phyloP scores from a whole-genome alignment of 805 yeast species.

The Candida peoriensis region DNA sequence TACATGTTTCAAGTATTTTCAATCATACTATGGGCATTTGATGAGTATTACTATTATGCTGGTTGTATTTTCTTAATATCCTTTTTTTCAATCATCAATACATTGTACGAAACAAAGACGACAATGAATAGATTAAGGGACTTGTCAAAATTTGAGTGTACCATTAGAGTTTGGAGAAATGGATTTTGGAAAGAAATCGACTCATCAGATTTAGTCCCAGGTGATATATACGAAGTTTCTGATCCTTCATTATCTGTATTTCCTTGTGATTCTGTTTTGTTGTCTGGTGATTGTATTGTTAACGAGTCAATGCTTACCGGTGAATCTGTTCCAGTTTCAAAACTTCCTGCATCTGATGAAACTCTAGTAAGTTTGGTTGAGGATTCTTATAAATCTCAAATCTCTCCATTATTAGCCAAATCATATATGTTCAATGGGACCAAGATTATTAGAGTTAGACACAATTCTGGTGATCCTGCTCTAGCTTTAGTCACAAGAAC shows the following conservation, averaged over 20 bases:
- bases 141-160: slow-evolving; percentile 71
- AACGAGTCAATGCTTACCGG: slow-evolving; percentile 98
- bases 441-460: slow-evolving; percentile 74
- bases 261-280: slow-evolving; percentile 86
- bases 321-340: slow-evolving; percentile 95
- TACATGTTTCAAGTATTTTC: slow-evolving; percentile 93
- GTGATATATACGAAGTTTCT: slow-evolving; percentile 88
- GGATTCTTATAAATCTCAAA: slow-evolving; percentile 51
- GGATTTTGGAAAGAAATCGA: slow-evolving; percentile 85
- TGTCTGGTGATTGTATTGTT: slow-evolving; percentile 93
- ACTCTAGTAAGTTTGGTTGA: slow-evolving; percentile 50
- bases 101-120: slow-evolving; percentile 79
- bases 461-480: slow-evolving; percentile 53
- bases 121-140: slow-evolving; percentile 69
- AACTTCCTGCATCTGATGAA: slow-evolving; percentile 59
- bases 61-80: slow-evolving; percentile 87
- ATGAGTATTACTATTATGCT: slow-evolving; percentile 91
- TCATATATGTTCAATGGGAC: slow-evolving; percentile 88
- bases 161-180: slow-evolving; percentile 84
- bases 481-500: slow-evolving; percentile 84
- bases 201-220: slow-evolving; percentile 85
- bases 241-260: slow-evolving; percentile 70
- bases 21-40: slow-evolving; percentile 85
- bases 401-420: slow-evolving; percentile 61
- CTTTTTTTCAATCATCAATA: slow-evolving; percentile 68